phyloP scores from a whole-genome alignment of 768 basidiomycete species.

The Termitomyces sp. region DNA sequence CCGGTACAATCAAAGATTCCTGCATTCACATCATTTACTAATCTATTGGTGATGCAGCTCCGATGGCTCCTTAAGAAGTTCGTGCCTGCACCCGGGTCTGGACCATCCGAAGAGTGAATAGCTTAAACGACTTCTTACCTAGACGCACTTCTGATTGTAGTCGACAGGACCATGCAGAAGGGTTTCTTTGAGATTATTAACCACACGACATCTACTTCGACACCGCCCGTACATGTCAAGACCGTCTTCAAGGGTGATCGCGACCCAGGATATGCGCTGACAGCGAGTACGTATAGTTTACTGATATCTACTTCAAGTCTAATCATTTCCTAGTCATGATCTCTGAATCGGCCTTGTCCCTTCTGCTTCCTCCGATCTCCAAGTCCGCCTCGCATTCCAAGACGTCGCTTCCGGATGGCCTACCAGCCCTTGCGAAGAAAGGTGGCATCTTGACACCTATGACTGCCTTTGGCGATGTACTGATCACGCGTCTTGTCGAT shows the following conservation, averaged over 20 bases:
- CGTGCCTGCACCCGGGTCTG: constrained; percentile 52
- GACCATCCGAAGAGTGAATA: constrained; percentile 63
- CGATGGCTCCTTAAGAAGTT: constrained; percentile 54
- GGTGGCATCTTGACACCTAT: constrained; percentile 87
- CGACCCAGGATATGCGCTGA: constrained; percentile 72
- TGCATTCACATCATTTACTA: not conserved
- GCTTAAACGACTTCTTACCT: not conserved
- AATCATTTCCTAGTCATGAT: constrained; percentile 53
- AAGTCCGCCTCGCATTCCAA: constrained; percentile 9
- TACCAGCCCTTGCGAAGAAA: constrained; percentile 52
- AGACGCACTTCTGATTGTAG: not conserved
- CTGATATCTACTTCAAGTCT: not conserved
- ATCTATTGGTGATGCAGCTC: constrained; percentile 30
- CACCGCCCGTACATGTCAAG: constrained; percentile 47
- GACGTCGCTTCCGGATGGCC: constrained; percentile 30
- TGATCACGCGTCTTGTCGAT: constrained; percentile 63
- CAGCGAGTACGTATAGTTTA: constrained; percentile 40
- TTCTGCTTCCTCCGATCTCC: constrained; percentile 48
- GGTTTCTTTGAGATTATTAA: constrained; percentile 68
- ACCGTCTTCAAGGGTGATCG: constrained; percentile 63
- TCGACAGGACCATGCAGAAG: constrained; percentile 46
- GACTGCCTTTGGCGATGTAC: constrained; percentile 74
- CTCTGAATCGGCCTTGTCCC: constrained; percentile 72
- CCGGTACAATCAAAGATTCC: constrained; percentile 32
- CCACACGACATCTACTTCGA: constrained; percentile 57